Base-by-base conservation (phyloP, 331 rosid genomes). In the Quercus tomentella region DNA sequence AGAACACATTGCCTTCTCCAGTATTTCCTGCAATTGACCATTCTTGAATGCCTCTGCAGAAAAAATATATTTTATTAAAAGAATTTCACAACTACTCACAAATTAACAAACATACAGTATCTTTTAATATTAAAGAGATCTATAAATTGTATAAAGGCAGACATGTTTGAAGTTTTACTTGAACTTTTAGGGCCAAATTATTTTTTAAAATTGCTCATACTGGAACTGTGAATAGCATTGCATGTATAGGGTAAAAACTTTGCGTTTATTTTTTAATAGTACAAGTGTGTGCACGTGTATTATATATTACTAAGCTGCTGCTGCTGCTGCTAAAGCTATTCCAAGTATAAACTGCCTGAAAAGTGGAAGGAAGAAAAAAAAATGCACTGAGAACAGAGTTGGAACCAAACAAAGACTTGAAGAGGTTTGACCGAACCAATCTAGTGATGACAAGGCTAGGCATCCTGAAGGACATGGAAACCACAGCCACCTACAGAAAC, bases 1-100 rank as follows among this genome's bases (percentile, higher is more conserved):
- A 8, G 97, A 88, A 80, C 93, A 91, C 91, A 90, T 85, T 25
- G 92, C 91, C 94, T 88, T 95, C 90, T 92, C 97, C 89, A 95
- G 74, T 80, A 69, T 43, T 84, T 95, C 97, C 83, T 91, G 97
- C 86, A 95, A 82, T 81, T 91, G 84, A n/a, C 98, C 97, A 0
- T 80, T 92, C 83, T 91, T 83, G 83, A 89, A 95, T 83, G 97
- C 97, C 69, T 95, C 97, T 95, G 92, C 18, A 81, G 54, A 74
- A 71, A 83, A 63, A 31, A 76, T 6, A 62, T 26, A 17, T 7
- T 15, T 65, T 28, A 11, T 61, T 30, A 6, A 17, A 28, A 28
- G 17, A 28, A 65, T 28, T 65, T 4, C 43, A 30, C 21, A 65
- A 17, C 30, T 17, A 35, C 12, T 7, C n/a, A 63, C 43, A 28